Percentiles rank a stretch among this genome's conserved stretches.
Conservation (phyloP, 306 rosid species). For the Dalbergia oliveri region DNA sequence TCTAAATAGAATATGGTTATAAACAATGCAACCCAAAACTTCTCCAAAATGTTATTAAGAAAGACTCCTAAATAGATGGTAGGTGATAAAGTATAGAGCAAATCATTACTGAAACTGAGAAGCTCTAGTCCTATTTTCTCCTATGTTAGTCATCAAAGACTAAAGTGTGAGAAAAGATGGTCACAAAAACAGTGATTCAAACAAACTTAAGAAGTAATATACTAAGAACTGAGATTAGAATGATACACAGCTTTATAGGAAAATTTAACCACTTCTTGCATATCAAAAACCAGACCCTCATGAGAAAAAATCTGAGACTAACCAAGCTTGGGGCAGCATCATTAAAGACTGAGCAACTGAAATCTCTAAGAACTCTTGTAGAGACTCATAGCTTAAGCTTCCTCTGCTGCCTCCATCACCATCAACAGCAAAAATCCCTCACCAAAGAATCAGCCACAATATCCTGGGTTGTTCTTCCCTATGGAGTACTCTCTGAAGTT, state of each 20-base stretch:
- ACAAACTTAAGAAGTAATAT: no score
- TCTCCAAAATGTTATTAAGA: background rate
- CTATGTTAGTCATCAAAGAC: constrained; percentile 7
- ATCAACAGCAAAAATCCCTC: constrained; percentile 71
- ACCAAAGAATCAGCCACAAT: constrained; percentile 59
- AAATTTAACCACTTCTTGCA: constrained; percentile 58
- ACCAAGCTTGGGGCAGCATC: constrained; percentile 67
- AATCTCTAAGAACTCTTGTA: constrained; percentile 74
- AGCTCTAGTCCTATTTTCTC: no score
- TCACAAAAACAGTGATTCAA: constrained; percentile 6
- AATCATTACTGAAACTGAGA: background rate
- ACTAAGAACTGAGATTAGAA: no score
- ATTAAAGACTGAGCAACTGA: constrained; percentile 61
- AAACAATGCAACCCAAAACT: no score
- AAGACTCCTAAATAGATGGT: background rate
- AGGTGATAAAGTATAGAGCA: no score
- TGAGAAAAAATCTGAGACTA: constrained; percentile 41
- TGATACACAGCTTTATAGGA: background rate
- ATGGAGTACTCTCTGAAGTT: constrained; percentile 60
- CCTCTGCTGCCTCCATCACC: constrained; percentile 85
- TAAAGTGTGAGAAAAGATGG: background rate
- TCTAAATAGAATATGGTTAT: no score
- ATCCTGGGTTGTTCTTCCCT: constrained; percentile 58
- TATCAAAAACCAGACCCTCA: constrained; percentile 56
- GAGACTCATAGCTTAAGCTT: constrained; percentile 76